Base-by-base conservation (phyloP, 352 stramenopile genomes). In the Thalassiosira hispida region DNA sequence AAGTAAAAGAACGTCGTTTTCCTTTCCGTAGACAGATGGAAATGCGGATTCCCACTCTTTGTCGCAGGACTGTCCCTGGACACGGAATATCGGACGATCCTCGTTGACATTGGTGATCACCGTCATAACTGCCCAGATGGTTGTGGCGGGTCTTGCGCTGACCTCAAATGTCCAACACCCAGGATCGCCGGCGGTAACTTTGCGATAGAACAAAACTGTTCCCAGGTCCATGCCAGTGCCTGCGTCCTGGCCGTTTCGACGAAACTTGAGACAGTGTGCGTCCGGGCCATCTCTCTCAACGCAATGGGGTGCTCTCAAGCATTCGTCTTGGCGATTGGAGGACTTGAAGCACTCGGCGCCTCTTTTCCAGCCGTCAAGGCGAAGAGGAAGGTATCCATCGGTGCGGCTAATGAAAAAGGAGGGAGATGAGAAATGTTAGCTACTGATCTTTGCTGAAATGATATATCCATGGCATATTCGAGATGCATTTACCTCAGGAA, bases 321-420 rank as follows among this genome's bases (percentile, higher is more conserved):
- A 85, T 46, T 38, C 44, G 0, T 55, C 47, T 63, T 85, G 77
- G 1, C 42, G 31, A 42, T 85, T 81, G 51, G 29, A 55, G 7
- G 51, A 72, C 66, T 85, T 85, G 71, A 85, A 81, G 20, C 77
- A 85, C 18, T 74, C 77, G 4, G 77, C 71, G 12, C 59, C 71
- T 71, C 77, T 63, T 1, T 22, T 72, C 77, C 77, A 85, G 2
- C 47, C 23, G 8, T 73, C 52, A 8, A 85, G 12, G 12, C 47
- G 2, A 20, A 85, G 44, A 29, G 77, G 77, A 12, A 85, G 66
- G 6, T 79, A 38, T 0, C 66, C 61, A 51, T 85, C 77, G 12
- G 70, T 80, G 8, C 71, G 60, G 49, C 67, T 78, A 12, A 9
- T 31, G 59, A 55, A 56, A 38, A 9, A 53, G 35, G 33, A 25